phyloP scores from a whole-genome alignment of 164 flowering plant species.

The Kalanchoe fedtschenkoi region DNA sequence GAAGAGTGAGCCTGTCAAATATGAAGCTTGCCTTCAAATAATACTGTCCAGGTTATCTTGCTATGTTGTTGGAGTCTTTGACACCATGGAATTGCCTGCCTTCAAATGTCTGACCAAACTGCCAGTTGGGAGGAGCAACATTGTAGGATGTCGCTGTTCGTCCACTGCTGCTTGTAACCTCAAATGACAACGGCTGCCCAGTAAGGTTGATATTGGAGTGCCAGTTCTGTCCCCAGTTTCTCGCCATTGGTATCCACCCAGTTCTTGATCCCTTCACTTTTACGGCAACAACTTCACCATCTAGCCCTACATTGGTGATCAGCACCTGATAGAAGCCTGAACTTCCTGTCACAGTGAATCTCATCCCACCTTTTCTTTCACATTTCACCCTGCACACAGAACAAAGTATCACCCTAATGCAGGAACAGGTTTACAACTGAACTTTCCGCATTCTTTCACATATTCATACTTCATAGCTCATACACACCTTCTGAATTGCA shows the following conservation, averaged over 20 bases:
- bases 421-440: neutral
- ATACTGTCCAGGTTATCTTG: neutral
- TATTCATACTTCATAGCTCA: neutral
- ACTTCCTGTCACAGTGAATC: slow-evolving; percentile 53
- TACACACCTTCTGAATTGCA: slow-evolving; percentile 56
- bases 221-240: slow-evolving; percentile 94
- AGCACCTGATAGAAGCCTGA: slow-evolving; percentile 50
- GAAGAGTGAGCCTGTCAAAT: no score
- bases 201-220: slow-evolving; percentile 44
- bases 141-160: slow-evolving; percentile 48
- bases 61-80: neutral
- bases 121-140: slow-evolving; percentile 65
- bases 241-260: slow-evolving; percentile 75
- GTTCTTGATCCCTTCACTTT: slow-evolving; percentile 81
- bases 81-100: slow-evolving; percentile 35
- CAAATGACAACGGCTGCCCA: slow-evolving; percentile 65
- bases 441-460: neutral
- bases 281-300: slow-evolving; percentile 61
- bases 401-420: neutral
- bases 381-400: slow-evolving; percentile 51
- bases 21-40: no score
- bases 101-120: slow-evolving; percentile 66
- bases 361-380: slow-evolving; percentile 48
- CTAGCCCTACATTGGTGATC: slow-evolving; percentile 58
- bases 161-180: slow-evolving; percentile 48